phyloP scores from a whole-genome alignment of 2,329 filamentous ascomycete species.

The Huntiella decipiens region DNA sequence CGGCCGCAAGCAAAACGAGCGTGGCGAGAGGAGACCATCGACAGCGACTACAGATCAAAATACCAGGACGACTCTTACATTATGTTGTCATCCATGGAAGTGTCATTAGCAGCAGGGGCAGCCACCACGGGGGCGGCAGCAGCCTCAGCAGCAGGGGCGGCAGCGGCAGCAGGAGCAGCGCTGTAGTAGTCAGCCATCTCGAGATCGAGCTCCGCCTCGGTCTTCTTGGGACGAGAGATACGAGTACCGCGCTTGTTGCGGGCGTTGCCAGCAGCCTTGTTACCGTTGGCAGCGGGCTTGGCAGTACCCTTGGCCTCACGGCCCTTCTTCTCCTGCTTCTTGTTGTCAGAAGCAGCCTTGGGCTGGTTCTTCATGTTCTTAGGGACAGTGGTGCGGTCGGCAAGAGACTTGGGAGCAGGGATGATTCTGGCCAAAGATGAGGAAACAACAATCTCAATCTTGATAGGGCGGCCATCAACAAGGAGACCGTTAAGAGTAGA shows the following conservation, averaged over 20 bases:
- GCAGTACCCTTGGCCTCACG: constrained; percentile 21
- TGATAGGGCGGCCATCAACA: constrained; percentile 79
- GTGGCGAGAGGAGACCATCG: constrained; percentile 8
- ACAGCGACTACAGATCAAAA: neutral
- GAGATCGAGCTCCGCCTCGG: constrained; percentile 81
- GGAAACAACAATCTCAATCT: constrained; percentile 83
- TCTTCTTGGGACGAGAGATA: constrained; percentile 60
- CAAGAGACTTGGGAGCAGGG: constrained; percentile 49
- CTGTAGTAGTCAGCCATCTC: constrained; percentile 96
- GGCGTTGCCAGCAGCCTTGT: constrained; percentile 21
- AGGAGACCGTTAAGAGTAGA: constrained; percentile 74
- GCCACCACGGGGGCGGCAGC: constrained; percentile 27
- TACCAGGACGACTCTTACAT: constrained; percentile 4
- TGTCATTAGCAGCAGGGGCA: constrained; percentile 27
- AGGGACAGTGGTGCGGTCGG: constrained; percentile 52
- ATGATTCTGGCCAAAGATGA: constrained; percentile 48
- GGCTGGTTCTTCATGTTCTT: constrained; percentile 48
- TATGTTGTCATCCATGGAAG: constrained; percentile 39
- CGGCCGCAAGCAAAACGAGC: constrained; percentile 6
- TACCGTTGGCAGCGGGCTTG: constrained; percentile 14
- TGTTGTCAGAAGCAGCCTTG: constrained; percentile 62
- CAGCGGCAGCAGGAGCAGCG: constrained; percentile 21
- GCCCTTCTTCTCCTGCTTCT: constrained; percentile 33
- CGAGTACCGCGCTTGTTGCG: constrained; percentile 31
- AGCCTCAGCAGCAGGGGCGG: constrained; percentile 27